Percentiles rank a stretch among this genome's conserved stretches.
Evolutionary conservation across 768 basidiomycete genomes (phyloP).

Genomic region (Psilocybe subaeruginosa): DNA sequence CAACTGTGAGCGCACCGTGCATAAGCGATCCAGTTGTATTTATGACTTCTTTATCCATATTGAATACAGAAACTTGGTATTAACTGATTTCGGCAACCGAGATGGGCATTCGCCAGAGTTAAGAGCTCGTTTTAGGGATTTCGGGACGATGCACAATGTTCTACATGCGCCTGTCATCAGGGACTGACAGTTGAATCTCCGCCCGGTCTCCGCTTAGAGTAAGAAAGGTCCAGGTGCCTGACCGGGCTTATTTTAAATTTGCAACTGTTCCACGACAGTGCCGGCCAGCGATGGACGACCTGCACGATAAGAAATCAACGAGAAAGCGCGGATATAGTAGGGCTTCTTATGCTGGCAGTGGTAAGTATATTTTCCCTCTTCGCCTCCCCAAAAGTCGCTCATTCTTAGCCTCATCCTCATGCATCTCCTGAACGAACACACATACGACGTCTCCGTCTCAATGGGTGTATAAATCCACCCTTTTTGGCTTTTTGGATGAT

Average conservation of each 20-base stretch:
- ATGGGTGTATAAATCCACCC: slow-evolving; percentile 2
- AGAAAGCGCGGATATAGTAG: neutral
- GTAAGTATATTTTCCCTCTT: slow-evolving; percentile 5
- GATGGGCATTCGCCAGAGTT: too few relatives aligned
- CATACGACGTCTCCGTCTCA: slow-evolving; percentile 4
- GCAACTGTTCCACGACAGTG: slow-evolving; percentile 1
- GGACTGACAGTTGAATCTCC: neutral
- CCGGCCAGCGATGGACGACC: neutral
- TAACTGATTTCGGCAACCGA: too few relatives aligned
- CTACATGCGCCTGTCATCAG: too few relatives aligned
- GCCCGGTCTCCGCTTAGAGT: neutral
- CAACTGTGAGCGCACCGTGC: too few relatives aligned
- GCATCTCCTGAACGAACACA: slow-evolving; percentile 8
- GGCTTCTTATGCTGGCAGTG: neutral
- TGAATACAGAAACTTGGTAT: too few relatives aligned
- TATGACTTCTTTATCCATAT: too few relatives aligned
- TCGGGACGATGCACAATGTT: too few relatives aligned
- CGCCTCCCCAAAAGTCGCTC: slow-evolving; percentile 8
- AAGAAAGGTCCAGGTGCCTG: neutral
- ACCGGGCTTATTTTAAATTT: neutral
- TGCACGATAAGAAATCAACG: neutral
- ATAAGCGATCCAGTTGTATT: too few relatives aligned
- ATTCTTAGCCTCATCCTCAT: slow-evolving; percentile 15
- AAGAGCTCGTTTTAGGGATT: too few relatives aligned
- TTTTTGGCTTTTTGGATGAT: neutral